Base-by-base conservation (phyloP, 1,284 basidiomycete species). In the Chalciporus sp. region DNA sequence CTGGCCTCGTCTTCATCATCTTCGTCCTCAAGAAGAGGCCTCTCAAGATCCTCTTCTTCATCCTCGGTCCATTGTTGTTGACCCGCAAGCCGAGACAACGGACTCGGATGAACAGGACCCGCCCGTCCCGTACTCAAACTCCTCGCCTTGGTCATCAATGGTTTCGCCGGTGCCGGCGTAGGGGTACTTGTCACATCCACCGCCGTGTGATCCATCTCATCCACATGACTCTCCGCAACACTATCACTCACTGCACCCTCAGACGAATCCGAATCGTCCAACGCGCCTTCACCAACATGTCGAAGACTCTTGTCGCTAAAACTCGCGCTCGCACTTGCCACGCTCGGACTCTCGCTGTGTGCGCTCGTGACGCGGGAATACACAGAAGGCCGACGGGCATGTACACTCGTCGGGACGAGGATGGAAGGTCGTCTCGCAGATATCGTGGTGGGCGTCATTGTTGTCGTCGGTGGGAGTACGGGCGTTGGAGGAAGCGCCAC, bases 221-320 rank as follows among this genome's bases (percentile, higher is more conserved):
- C 57, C 29, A 10, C 42, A n/a, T 68, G 60, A 17, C 57, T 69
- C 10, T 71, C 73, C 3, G 64, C 70, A 1, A 68, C 68, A 35
- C 64, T 62, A 40, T 63, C 60, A 50, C 71, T 71, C 59, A 66
- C 71, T 7, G 55, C 73, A 19, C 72, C 74, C 0, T 74, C 77
- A 17, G 75, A 78, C 1, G 85, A 86, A 69, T 90, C 88, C 0
- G 86, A 90, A 63, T 90, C 87, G 57, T 87, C 85, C 10, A 92
- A 70, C 2, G 86, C 86, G 20, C 90, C 88, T 62, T 90, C 89
- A 11, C 89, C 90, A 2, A 87, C 81, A 60, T 89, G 81, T 2
- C 80, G 74, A 31, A 81, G 68, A 53, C 76, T 83, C 29, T 55
- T 58, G 45, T 61, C 70, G 53, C 72, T 76, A 16, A 75, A 72